Base-by-base conservation (phyloP, 768 basidiomycete genomes). In the Lentinula detonsa region DNA sequence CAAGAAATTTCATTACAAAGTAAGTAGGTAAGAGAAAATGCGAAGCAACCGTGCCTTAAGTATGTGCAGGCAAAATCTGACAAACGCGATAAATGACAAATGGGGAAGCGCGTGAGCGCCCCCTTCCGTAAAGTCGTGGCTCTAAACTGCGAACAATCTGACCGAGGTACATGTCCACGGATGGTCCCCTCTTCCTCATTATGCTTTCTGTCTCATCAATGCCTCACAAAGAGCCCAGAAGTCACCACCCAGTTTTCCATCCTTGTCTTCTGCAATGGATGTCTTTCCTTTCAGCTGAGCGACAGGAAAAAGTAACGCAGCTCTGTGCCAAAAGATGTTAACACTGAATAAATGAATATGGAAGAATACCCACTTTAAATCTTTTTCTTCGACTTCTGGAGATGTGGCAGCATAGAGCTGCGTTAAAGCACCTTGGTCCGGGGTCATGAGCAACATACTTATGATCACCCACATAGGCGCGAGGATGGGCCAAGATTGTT, bases 351-450 rank as follows among this genome's bases (percentile, higher is more conserved):
- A 48, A 8, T 34, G 11, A 23, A 31, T 4, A 4, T 11, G 15
- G 23, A 49, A n/a, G 15, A 23, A 5, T 39, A 37, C 23, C n/a
- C 34, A 59, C 57, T 53, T 62, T 5, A 59, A 18, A 35, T 59
- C 23, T 37, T 59, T 62, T 21, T 62, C 51, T 34, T 57, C 63
- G 3, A 52, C 65, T 57, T 69, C 68, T 7, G 63, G 65, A 13
- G 66, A 58, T 13, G 68, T 69, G 15, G 67, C 68, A 9, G 66
- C 68, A 28, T 61, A 69, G 1, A 69, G 62, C 53, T 65, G 65
- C 13, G 68, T 69, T 18, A 66, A 45, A 15, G 66, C 67, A 16
- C 68, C 68, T 52, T 62, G 61, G 40, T 48, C 18, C 49, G 61
- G 50, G 33, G 45, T 39, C 37, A 21, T 16, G 16, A 21, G 0